phyloP scores from a whole-genome alignment of 78 protist species.

The Cavenderia fasciculata region DNA sequence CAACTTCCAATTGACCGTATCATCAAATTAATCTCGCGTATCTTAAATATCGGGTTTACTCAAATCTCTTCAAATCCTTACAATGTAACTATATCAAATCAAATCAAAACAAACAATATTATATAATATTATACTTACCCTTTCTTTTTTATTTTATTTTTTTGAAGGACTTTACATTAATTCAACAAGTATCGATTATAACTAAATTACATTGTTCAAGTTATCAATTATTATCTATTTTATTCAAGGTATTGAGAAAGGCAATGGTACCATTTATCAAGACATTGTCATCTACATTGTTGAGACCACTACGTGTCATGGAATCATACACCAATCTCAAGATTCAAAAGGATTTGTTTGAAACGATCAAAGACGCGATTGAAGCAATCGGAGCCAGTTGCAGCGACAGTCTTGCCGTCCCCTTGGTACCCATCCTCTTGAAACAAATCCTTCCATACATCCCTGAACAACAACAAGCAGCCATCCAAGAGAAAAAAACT shows the following conservation, averaged over 20 bases:
- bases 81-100: not conserved
- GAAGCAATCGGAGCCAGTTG: constrained; percentile 58
- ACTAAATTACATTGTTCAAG: constrained; percentile 22
- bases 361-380: not conserved
- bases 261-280: constrained; percentile 24
- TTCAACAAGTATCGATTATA: constrained; percentile 10
- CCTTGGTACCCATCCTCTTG: constrained; percentile 6
- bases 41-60: constrained; percentile 35
- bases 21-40: constrained; percentile 44
- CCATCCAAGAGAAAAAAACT: not conserved
- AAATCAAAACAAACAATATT: not conserved
- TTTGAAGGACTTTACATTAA: not conserved
- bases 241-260: constrained; percentile 22
- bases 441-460: constrained; percentile 38
- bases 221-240: not conserved
- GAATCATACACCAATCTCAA: constrained; percentile 14
- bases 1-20: constrained; percentile 55
- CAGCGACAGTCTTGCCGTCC: constrained; percentile 21
- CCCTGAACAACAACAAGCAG: constrained; percentile 11
- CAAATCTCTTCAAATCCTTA: constrained; percentile 3
- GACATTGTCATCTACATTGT: constrained; percentile 30
- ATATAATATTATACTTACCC: not conserved
- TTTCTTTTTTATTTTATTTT: not conserved
- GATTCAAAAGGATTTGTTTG: constrained; percentile 23
- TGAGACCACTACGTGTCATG: constrained; percentile 25